phyloP scores from a whole-genome alignment of 2,329 filamentous ascomycete species.

The Aureobasidium uvarum region DNA sequence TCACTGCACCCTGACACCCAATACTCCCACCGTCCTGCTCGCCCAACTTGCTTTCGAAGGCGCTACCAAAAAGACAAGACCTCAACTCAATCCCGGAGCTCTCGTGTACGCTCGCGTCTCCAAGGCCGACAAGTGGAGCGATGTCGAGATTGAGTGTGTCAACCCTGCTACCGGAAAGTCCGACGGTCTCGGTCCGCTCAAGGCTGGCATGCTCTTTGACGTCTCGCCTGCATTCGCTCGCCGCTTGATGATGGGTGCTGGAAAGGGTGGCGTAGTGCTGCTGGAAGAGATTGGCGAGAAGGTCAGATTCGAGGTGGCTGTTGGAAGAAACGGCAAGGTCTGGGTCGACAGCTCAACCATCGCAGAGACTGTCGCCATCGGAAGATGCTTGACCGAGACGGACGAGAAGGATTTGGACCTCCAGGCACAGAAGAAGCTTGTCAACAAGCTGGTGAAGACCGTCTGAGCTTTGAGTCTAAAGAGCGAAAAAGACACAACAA shows the following conservation, averaged over 20 bases:
- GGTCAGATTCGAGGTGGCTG: conserved; percentile 86
- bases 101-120: conserved; percentile 86
- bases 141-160: conserved; percentile 87
- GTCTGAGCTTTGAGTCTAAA: conserved; percentile 35
- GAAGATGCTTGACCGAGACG: conserved; percentile 72
- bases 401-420: conserved; percentile 65
- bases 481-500: not conserved
- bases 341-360: conserved; percentile 83
- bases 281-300: conserved; percentile 80
- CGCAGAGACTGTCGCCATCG: conserved; percentile 72
- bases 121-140: conserved; percentile 75
- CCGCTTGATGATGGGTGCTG: conserved; percentile 63
- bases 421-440: conserved; percentile 68
- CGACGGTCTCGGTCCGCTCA: conserved; percentile 80
- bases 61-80: conserved; percentile 87
- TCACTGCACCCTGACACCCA: conserved; percentile 70
- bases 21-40: conserved; percentile 64
- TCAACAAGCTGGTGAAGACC: conserved; percentile 63
- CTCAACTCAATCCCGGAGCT: conserved; percentile 69
- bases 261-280: conserved; percentile 66
- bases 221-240: conserved; percentile 80
- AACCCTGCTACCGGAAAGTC: conserved; percentile 81
- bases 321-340: conserved; percentile 86
- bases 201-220: conserved; percentile 80
- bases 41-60: conserved; percentile 91